Conservation (phyloP, 2,329 filamentous ascomycete species). For the Sphaerulina vaccinii region DNA sequence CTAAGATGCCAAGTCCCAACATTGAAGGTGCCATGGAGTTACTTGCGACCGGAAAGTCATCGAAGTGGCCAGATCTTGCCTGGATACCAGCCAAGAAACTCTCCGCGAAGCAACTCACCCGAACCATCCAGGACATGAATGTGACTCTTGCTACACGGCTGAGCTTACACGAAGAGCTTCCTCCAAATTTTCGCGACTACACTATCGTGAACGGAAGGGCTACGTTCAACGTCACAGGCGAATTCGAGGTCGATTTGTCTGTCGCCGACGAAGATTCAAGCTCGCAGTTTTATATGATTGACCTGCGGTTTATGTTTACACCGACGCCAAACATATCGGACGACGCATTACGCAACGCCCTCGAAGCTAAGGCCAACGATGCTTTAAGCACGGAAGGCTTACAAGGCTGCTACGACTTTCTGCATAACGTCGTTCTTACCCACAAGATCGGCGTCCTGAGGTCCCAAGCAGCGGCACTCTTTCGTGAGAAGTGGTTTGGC, state of each 20-base stretch:
- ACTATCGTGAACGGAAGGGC: conserved; percentile 80
- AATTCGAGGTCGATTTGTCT: conserved; percentile 92
- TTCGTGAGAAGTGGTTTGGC: conserved; percentile 71
- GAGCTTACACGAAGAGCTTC: conserved; percentile 81
- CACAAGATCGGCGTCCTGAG: conserved; percentile 83
- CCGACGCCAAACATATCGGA: conserved; percentile 63
- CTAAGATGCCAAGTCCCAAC: conserved; percentile 84
- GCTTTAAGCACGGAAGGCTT: conserved; percentile 69
- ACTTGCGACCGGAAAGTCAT: conserved; percentile 72
- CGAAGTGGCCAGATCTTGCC: conserved; percentile 76
- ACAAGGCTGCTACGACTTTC: conserved; percentile 75
- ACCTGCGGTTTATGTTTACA: conserved; percentile 79
- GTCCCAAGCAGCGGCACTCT: conserved; percentile 71
- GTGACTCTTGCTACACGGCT: conserved; percentile 78
- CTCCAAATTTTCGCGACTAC: conserved; percentile 74
- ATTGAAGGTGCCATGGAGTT: conserved; percentile 85
- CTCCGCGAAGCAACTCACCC: conserved; percentile 68
- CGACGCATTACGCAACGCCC: conserved; percentile 60
- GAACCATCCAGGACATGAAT: conserved; percentile 77
- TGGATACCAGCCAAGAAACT: conserved; percentile 75
- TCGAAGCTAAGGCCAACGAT: conserved; percentile 72
- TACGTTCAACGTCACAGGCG: conserved; percentile 77
- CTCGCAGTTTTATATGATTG: conserved; percentile 90
- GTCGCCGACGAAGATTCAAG: conserved; percentile 81
- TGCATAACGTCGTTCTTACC: conserved; percentile 85